Base-by-base conservation (phyloP, 73 alveolate genomes). In the Loxodes magnus region DNA sequence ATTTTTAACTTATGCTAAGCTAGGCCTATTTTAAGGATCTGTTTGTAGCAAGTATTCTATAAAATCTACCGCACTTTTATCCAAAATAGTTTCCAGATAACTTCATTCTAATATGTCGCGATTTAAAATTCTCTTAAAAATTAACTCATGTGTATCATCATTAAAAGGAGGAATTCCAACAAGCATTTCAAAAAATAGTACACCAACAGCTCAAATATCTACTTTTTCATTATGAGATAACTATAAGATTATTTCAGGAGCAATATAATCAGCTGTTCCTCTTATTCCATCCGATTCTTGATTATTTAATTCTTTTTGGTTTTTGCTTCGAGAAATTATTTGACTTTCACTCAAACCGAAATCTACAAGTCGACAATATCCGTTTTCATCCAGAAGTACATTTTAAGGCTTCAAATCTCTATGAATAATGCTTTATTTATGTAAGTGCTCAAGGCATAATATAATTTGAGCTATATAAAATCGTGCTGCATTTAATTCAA, bases 391-490 rank as follows among this genome's bases (percentile, higher is more conserved):
- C 14, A 46, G 34, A n/a, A 25, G 35, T 1, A 46, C 1, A 3
- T 68, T 68, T 58, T 80, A 89, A 1, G 95, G 95, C 36, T 83
- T 83, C 65, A 83, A 74, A 35, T 73, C 95, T 54, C 93, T 70
- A 36, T 64, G 74, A 5, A 83, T 79, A 3, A 83, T 73, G 39
- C 67, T 77, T 36, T 65, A 52, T 52, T 54, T 64, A 67, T 83
- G 95, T n/a, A 79, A 56, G 53, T 79, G 87, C 22, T 71, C 84
- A 6, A 79, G 56, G 14, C 84, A 84, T 17, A 63, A 60, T 17
- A 79, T 44, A 38, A 83, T 73, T 72, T 83, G 90, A 4, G 90
- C 80, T 16, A 67, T 56, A 35, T 72, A 79, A 37, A 79, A 67
- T 28, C 79, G 36, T 1, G 93, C 85, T 43, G 56, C 76, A 20